Evolutionary conservation across 2,329 filamentous ascomycete species (phyloP), one percentile per base, ranked within the genome.

Genomic region (Aspergillus sp.): DNA sequence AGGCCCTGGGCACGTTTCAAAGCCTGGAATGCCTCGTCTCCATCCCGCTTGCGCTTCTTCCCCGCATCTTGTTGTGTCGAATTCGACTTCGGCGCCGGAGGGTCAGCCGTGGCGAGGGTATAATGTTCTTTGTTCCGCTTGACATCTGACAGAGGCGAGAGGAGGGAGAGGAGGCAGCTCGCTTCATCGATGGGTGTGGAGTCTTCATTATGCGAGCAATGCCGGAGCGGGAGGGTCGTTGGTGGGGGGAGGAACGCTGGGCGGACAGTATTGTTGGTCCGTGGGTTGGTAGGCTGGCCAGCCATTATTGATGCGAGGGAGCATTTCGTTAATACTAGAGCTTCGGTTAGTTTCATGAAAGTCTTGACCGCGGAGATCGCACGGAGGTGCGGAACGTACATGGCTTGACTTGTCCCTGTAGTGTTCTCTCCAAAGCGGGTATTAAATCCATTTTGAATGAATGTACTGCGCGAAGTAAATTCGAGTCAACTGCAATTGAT

Each of bases 361-460:
- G 3, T 30, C 27, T 30, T 30, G 9, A 30, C 27, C 3, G 27
- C 27, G 27, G 8, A 30, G 27, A 30, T 4, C 27, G 27, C 27
- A 11, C 8, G 27, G 27, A 4, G 9, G 27, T 30, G 27, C 41
- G 42, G 6, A 33, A 79, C 85, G 56, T 80, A 90, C 86, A 88
- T 49, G 90, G 89, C 77, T 95, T 96, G 66, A 92, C 87, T 73
- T 91, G 85, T 60, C 91, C 93, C 70, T 96, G 91, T 3, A 96
- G 80, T n/a, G 91, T 95, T 58, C 89, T 84, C 70, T 93, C 86
- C 30, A 97, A 79, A 20, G 88, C 86, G 39, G 84, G 83, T 50
- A 89, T 79, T n/a, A 97, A 80, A 61, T 96, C 89, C 89, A 97
- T 96, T 69, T 93, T 95, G 79, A 90, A 95, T 50, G 86, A 85